Evolutionary conservation across 2,329 filamentous ascomycete species (phyloP), one percentile per base, ranked within the genome.

Genomic region (Trichoderma sp.): DNA sequence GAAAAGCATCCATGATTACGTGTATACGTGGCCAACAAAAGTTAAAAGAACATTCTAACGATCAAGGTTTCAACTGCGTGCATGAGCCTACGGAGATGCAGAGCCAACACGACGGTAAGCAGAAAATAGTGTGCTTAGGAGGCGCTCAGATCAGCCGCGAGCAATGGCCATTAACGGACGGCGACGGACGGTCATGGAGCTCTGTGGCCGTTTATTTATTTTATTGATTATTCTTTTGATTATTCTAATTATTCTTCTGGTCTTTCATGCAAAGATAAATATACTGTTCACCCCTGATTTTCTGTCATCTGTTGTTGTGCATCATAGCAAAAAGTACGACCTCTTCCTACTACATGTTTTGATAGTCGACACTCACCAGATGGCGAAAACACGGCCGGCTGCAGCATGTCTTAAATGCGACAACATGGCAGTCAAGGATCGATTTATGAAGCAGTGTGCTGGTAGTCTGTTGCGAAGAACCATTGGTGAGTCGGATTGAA

Each of bases 401-500:
- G 28, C 63, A 47, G 55, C 39, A 28, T 71, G 70, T 63, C 43
- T 20, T 15, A 58, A 47, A 47, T 71, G 68, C 39, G 47, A 69
- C 39, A 28, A 23, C 23, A 71, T 71, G 30, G 63, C 57, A 28
- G 17, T 26, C 11, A 36, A 15, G 36, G 70, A 71, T 23, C 20
- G n/a, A 8, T 6, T n/a, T 4, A 23, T 32, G 30, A 71, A 65
- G 36, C 20, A 69, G 11, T 36, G 50, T 26, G 30, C 20, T 1
- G 20, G 2, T 13, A 36, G n/a, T 12, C 2, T 26, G 15, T 50
- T 20, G 28, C 36, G 1, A 30, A 47, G 28, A 28, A 34, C 50
- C 6, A n/a, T 39, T 34, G 36, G 69, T 71, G 32, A 71, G 69
- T 71, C 20, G 6, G 5, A 13, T 13, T 26, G 55, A 23, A 47